Base-by-base conservation (phyloP, 75 land plant species). In the Selaginella tamariscina region DNA sequence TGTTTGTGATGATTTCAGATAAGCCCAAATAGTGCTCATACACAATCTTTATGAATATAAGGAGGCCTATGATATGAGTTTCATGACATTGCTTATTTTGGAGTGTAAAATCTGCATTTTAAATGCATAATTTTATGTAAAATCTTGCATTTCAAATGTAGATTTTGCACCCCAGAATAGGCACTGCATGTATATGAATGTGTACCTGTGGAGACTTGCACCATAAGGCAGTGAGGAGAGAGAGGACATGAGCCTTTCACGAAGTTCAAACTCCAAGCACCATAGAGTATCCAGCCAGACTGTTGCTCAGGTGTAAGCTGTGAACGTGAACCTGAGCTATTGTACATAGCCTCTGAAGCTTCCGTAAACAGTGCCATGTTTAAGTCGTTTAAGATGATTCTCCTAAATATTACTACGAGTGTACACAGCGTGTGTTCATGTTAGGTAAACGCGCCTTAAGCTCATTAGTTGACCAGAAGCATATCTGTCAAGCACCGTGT, bases 201-300 rank as follows among this genome's bases (percentile, higher is more conserved):
- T n/a, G n/a, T n/a, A n/a, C n/a, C n/a, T 60, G 64, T 68, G 75
- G 32, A 22, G 18, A 22, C 44, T 69, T 69, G 22, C 27, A 39
- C 27, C 24, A 21, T 69, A 56, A 27, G 33, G 64, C 49, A 30
- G 32, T n/a, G n/a, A n/a, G n/a, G n/a, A n/a, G n/a, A n/a, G n/a
- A n/a, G n/a, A n/a, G 24, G 30, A 49, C n/a, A 54, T 27, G 1
- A 74, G 22, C 29, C 77, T 24, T 49, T 70, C 71, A 20, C 77
- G 18, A 28, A 74, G 72, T 56, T 74, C 77, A 55, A 69, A 67
- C 73, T 74, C 77, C 24, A 74, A 28, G 27, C 20, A 24, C 66
- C 23, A 31, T 23, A 64, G 72, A 20, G 39, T 59, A 30, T 67
- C 32, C 69, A 55, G 65, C 29, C 56, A 67, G 24, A 22, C n/a